phyloP scores from a whole-genome alignment of 1,284 basidiomycete species.

The Rugosomyces carneus region DNA sequence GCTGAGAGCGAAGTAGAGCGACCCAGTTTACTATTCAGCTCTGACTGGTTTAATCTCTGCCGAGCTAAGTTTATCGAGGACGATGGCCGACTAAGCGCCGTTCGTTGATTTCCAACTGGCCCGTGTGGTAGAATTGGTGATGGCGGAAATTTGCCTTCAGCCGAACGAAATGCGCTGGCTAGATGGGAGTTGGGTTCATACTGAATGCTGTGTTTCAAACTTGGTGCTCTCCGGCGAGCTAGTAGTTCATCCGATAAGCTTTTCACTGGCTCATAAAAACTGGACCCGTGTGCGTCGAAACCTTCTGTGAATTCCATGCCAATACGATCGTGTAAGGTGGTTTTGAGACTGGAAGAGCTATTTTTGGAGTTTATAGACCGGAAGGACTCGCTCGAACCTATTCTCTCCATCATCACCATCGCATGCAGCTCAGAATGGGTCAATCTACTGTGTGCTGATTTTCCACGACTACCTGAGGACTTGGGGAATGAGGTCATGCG shows the following conservation, averaged over 20 bases:
- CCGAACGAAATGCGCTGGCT: conserved; percentile 7
- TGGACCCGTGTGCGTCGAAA: background rate
- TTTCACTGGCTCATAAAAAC: background rate
- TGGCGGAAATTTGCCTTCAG: conserved; percentile 2
- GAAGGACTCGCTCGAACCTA: conserved; percentile 16
- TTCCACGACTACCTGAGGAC: background rate
- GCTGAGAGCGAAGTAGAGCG: conserved; percentile 17
- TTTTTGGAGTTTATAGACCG: background rate
- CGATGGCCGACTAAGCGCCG: background rate
- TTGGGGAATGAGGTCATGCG: conserved; percentile 7
- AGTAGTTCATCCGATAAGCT: conserved; percentile 1
- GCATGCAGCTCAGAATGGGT: conserved; percentile 34
- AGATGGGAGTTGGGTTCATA: conserved; percentile 4
- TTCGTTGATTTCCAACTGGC: background rate
- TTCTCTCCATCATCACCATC: conserved; percentile 30
- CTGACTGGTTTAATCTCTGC: background rate
- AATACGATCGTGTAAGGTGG: conserved; percentile 21
- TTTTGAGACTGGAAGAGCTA: background rate
- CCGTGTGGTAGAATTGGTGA: background rate
- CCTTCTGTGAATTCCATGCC: background rate
- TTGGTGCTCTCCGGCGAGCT: conserved; percentile 3
- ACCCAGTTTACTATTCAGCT: conserved; percentile 10
- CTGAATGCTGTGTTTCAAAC: background rate
- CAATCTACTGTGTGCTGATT: conserved; percentile 19
- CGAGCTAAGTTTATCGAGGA: background rate